Evolutionary conservation across 2,329 filamentous ascomycete genomes (phyloP).

Genomic region (Aspergillus melleus): DNA sequence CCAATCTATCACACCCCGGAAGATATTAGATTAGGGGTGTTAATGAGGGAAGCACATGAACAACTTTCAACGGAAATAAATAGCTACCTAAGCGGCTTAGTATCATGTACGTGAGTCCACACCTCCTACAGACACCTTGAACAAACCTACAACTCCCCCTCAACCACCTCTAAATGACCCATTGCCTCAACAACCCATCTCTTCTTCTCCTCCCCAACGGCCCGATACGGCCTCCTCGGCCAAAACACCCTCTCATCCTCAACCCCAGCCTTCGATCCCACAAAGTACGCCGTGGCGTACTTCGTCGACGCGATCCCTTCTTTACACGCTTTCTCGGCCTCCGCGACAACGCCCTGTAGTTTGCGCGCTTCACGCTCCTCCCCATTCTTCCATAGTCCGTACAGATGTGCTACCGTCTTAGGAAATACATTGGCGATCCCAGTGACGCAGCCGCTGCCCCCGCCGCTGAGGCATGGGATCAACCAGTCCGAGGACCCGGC

Average conservation of each 20-base stretch:
- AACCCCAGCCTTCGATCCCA: constrained; percentile 43
- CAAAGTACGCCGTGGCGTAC: constrained; percentile 47
- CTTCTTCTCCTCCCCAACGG: constrained; percentile 39
- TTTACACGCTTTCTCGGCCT: constrained; percentile 54
- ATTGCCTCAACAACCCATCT: constrained; percentile 48
- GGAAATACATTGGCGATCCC: constrained; percentile 53
- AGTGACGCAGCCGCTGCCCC: constrained; percentile 47
- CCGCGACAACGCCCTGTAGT: constrained; percentile 47
- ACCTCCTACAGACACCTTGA: too few relatives aligned
- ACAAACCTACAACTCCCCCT: neutral
- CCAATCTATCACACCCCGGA: too few relatives aligned
- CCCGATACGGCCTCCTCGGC: constrained; percentile 47
- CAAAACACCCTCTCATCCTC: constrained; percentile 35
- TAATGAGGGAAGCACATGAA: too few relatives aligned
- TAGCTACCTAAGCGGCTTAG: too few relatives aligned
- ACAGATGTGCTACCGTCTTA: constrained; percentile 42
- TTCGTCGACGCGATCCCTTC: constrained; percentile 51
- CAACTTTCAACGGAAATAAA: too few relatives aligned
- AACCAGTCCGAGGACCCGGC: constrained; percentile 49
- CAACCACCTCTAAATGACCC: constrained; percentile 19
- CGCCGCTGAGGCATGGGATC: constrained; percentile 41
- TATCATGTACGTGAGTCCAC: too few relatives aligned
- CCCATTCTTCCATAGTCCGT: constrained; percentile 43
- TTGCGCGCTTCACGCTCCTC: constrained; percentile 39
- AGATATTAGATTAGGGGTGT: too few relatives aligned